Percentiles rank a stretch among this genome's conserved stretches.
Evolutionary conservation across 1,284 basidiomycete species (phyloP).

Genomic region (Puccinia horiana): DNA sequence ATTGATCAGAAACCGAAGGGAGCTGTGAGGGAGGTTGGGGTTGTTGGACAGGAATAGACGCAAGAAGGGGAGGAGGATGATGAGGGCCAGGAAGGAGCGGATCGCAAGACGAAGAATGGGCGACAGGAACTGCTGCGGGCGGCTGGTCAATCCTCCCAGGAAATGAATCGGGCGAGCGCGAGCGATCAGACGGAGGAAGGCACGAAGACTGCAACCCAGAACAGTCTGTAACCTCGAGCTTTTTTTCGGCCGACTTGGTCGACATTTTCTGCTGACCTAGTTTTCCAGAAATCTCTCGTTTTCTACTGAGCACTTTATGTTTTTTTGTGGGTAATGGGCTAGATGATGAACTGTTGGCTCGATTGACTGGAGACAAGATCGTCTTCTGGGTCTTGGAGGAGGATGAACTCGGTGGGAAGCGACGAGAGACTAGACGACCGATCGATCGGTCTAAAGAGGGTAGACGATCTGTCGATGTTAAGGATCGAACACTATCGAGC

Average conservation of each 20-base stretch:
- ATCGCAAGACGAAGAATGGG: too few relatives aligned
- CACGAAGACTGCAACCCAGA: not conserved
- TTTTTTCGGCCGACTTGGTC: constrained; percentile 18
- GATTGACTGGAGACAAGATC: too few relatives aligned
- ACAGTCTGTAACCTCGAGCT: not conserved
- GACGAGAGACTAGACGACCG: not conserved
- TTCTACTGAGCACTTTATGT: not conserved
- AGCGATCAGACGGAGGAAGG: not conserved
- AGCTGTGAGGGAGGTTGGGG: too few relatives aligned
- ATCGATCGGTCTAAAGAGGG: constrained; percentile 13
- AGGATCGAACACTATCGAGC: constrained; percentile 10
- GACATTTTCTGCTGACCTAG: not conserved
- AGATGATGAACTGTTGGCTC: not conserved
- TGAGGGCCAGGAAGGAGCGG: too few relatives aligned
- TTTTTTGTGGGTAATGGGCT: not conserved
- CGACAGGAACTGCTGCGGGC: too few relatives aligned
- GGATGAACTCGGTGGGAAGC: too few relatives aligned
- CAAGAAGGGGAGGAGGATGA: too few relatives aligned
- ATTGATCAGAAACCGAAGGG: too few relatives aligned
- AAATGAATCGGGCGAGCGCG: too few relatives aligned
- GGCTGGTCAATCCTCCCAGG: too few relatives aligned
- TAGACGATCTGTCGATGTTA: not conserved
- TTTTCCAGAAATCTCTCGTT: constrained; percentile 15
- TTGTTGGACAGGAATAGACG: too few relatives aligned
- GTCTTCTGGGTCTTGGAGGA: not conserved